These are phyloP conservation scores for Phytophthora multivora DNA, from an alignment of 352 stramenopile genomes.

Conservation along the genomic window DNA sequence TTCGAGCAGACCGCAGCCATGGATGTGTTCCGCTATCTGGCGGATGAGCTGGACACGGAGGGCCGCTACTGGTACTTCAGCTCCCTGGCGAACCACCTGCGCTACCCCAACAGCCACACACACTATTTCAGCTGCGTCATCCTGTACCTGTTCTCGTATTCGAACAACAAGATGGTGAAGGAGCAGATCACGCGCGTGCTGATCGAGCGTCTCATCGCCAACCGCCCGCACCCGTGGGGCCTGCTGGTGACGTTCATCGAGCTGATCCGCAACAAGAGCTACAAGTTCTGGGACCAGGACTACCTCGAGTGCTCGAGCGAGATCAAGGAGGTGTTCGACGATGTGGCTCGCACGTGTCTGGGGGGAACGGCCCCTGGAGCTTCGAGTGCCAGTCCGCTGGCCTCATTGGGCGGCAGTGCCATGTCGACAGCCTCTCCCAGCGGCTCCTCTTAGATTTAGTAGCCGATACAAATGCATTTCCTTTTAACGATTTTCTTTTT, in stretches of 20 bases:
- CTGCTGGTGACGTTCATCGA: slow-evolving; percentile 99
- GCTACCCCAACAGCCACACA: slow-evolving; percentile 99
- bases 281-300: slow-evolving; percentile 98
- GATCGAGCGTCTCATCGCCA: slow-evolving; percentile 98
- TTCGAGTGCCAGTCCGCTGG: slow-evolving; percentile 38
- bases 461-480: slow-evolving; percentile 6
- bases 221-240: slow-evolving; percentile 98
- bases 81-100: slow-evolving; percentile 98
- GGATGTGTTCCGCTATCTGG: slow-evolving; percentile 96
- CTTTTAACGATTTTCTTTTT: neutral
- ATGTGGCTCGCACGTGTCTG: slow-evolving; percentile 95
- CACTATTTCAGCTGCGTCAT: slow-evolving; percentile 99
- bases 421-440: slow-evolving; percentile 18
- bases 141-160: slow-evolving; percentile 98
- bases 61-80: slow-evolving; percentile 98
- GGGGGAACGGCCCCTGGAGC: slow-evolving; percentile 42
- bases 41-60: slow-evolving; percentile 95
- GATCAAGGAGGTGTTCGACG: slow-evolving; percentile 99
- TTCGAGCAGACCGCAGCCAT: slow-evolving; percentile 90
- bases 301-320: slow-evolving; percentile 99
- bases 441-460: slow-evolving; percentile 23
- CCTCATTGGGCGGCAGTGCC: slow-evolving; percentile 31
- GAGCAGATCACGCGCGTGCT: slow-evolving; percentile 98
- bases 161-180: slow-evolving; percentile 96
- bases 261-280: slow-evolving; percentile 99